phyloP scores from a whole-genome alignment of 331 rosid species.

The Pyracantha coccinea region DNA sequence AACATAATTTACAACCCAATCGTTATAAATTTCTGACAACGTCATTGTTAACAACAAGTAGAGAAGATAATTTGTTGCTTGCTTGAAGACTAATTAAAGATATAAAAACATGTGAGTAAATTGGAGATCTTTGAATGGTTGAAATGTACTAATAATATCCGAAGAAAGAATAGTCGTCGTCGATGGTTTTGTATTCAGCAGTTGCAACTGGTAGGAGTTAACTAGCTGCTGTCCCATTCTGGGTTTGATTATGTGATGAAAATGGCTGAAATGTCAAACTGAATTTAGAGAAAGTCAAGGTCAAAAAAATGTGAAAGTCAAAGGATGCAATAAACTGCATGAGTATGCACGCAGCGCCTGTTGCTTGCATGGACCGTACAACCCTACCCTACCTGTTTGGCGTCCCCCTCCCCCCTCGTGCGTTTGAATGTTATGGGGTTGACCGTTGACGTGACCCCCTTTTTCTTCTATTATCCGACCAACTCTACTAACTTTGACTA shows the following conservation, averaged over 20 bases:
- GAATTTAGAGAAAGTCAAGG: conserved; percentile 1
- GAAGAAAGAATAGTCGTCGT: background rate
- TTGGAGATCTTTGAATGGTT: too few relatives aligned
- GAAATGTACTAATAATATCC: too few relatives aligned
- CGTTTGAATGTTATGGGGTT: background rate
- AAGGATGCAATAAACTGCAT: conserved; percentile 5
- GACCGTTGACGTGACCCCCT: background rate
- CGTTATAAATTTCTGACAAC: too few relatives aligned
- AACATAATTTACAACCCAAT: too few relatives aligned
- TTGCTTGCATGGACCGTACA: background rate
- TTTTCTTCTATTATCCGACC: background rate
- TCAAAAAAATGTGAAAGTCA: conserved; percentile 26
- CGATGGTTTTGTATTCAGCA: background rate
- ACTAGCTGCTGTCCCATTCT: background rate
- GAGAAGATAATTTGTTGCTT: too few relatives aligned
- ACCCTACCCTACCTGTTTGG: background rate
- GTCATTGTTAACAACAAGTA: too few relatives aligned
- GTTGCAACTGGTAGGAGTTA: too few relatives aligned
- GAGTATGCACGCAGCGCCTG: too few relatives aligned
- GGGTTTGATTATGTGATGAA: background rate
- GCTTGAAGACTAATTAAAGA: too few relatives aligned
- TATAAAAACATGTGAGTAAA: too few relatives aligned
- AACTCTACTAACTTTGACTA: background rate
- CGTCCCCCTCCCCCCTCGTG: conserved; percentile 12
- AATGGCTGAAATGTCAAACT: background rate